phyloP scores from a whole-genome alignment of 2,329 filamentous ascomycete species.

The Penicillium olsonii region DNA sequence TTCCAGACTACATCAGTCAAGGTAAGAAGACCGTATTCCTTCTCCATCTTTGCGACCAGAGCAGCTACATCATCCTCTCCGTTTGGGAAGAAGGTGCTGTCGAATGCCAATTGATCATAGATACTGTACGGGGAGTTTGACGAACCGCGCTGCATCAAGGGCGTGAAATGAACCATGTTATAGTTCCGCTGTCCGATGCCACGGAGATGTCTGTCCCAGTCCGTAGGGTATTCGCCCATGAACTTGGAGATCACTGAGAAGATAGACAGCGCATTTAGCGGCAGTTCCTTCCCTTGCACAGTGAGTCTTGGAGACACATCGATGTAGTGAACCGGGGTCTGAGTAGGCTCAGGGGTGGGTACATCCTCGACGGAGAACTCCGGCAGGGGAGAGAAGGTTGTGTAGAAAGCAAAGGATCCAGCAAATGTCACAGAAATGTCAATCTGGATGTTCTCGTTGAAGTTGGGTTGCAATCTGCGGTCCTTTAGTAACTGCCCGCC shows the following conservation, averaged over 20 bases:
- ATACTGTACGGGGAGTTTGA: conserved; percentile 98
- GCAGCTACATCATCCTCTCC: conserved; percentile 79
- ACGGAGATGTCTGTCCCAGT: conserved; percentile 86
- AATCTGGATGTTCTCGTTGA: conserved; percentile 88
- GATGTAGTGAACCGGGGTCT: conserved; percentile 83
- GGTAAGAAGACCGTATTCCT: conserved; percentile 79
- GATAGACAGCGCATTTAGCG: conserved; percentile 82
- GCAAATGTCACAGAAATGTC: conserved; percentile 80
- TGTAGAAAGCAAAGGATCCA: conserved; percentile 92
- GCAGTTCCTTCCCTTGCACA: conserved; percentile 72
- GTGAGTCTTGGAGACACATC: conserved; percentile 83
- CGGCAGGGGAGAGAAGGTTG: conserved; percentile 85
- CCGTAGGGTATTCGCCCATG: conserved; percentile 86
- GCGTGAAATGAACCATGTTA: conserved; percentile 99
- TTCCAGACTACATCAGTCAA: conserved; percentile 98
- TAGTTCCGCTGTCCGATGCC: conserved; percentile 91
- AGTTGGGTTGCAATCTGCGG: conserved; percentile 75
- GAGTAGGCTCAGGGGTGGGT: conserved; percentile 57
- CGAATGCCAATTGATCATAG: conserved; percentile 87
- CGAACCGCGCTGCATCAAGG: conserved; percentile 79
- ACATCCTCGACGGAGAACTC: conserved; percentile 65
- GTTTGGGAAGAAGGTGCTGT: conserved; percentile 75
- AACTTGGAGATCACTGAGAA: conserved; percentile 98
- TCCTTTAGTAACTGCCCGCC: conserved; percentile 19
- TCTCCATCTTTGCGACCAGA: conserved; percentile 78